Conservation (phyloP, 2,329 filamentous ascomycete species). For the Cercospora sp. region DNA sequence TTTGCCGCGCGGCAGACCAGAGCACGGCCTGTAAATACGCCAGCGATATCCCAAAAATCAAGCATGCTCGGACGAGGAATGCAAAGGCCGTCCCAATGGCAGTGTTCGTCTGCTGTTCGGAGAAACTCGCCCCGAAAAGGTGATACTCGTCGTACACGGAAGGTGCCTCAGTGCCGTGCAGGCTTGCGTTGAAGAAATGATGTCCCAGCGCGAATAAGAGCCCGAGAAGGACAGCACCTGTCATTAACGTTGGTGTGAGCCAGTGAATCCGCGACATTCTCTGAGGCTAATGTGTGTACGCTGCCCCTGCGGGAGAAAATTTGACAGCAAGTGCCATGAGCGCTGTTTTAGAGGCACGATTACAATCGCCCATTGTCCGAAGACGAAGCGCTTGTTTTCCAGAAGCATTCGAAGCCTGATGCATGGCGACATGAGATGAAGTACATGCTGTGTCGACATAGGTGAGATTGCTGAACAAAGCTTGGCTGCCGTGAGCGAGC, state of each 20-base stretch:
- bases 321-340: neutral
- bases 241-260: conserved; percentile 6
- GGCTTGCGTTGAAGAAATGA: conserved; percentile 3
- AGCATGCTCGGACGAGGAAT: conserved; percentile 4
- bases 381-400: neutral
- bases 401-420: neutral
- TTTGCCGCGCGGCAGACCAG: neutral
- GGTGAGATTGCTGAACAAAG: neutral
- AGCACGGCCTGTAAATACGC: neutral
- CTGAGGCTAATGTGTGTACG: neutral
- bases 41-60: neutral
- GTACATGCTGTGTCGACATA: neutral
- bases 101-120: conserved; percentile 10
- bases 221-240: neutral
- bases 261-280: neutral
- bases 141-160: conserved; percentile 3
- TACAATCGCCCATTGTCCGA: neutral
- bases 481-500: neutral
- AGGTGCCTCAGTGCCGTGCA: neutral
- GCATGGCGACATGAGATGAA: neutral
- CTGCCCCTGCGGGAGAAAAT: neutral
- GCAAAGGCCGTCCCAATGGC: conserved; percentile 14
- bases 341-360: neutral
- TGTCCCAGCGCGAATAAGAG: conserved; percentile 2
- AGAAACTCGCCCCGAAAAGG: neutral